Percentiles rank a stretch among this genome's conserved stretches.
These are phyloP conservation scores for Suhomyces faveliae DNA, from an alignment of 805 yeast species.

Conservation along the genomic window DNA sequence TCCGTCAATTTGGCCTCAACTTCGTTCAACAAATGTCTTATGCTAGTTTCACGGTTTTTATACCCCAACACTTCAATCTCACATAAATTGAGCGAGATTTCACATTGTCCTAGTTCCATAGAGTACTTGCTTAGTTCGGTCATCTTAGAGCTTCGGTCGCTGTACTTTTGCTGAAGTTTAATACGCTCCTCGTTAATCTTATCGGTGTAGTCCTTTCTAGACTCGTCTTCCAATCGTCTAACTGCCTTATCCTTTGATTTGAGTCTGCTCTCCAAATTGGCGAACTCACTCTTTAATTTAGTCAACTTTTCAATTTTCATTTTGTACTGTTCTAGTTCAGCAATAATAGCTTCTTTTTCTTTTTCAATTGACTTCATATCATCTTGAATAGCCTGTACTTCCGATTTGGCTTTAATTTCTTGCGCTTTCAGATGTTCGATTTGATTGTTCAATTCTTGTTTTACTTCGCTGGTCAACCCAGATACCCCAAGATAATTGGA, in stretches of 20 bases:
- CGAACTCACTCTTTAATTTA: constrained; percentile 14
- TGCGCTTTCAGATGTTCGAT: constrained; percentile 12
- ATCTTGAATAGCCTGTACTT: constrained; percentile 16
- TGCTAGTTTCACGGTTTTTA: constrained; percentile 19
- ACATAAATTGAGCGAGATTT: constrained; percentile 13
- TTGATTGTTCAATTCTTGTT: constrained; percentile 11
- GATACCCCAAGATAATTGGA: constrained; percentile 31
- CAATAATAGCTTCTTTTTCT: constrained; percentile 11
- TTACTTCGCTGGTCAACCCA: constrained; percentile 32
- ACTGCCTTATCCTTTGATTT: constrained; percentile 26
- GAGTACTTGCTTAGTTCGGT: constrained; percentile 22
- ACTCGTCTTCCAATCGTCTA: constrained; percentile 32
- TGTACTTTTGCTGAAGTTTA: constrained; percentile 22
- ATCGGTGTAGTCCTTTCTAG: constrained; percentile 41
- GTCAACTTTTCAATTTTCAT: constrained; percentile 10
- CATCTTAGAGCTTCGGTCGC: constrained; percentile 17
- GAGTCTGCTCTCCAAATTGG: constrained; percentile 23
- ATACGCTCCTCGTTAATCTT: constrained; percentile 35
- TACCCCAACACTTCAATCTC: constrained; percentile 16
- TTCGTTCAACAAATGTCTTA: constrained; percentile 24
- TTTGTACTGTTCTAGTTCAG: constrained; percentile 9
- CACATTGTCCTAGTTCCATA: constrained; percentile 18
- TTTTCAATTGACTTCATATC: constrained; percentile 15
- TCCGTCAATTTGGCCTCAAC: constrained; percentile 25
- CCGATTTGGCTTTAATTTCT: constrained; percentile 12